Percentiles rank a stretch among this genome's conserved stretches.
Evolutionary conservation across 116 monocot species (phyloP).

Genomic region (Phalaenopsis hybrid): DNA sequence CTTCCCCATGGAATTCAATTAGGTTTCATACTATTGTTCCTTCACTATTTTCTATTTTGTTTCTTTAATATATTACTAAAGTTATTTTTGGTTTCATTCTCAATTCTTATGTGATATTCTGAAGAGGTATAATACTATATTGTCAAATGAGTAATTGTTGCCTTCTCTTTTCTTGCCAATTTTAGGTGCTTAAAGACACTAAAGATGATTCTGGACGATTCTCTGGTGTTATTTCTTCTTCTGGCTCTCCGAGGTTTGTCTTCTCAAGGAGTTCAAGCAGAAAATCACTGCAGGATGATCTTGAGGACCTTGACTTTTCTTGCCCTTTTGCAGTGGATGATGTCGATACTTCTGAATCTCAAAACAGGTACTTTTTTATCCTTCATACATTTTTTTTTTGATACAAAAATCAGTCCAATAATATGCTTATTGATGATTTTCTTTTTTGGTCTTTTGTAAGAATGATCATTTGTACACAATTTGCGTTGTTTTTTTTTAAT

Average conservation of each 20-base stretch:
- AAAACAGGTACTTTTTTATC: conserved; percentile 47
- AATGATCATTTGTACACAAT: background rate
- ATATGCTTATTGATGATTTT: background rate
- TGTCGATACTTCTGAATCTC: conserved; percentile 69
- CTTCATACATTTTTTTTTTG: background rate
- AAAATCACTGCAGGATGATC: conserved; percentile 79
- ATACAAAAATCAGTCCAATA: background rate
- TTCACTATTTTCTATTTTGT: background rate
- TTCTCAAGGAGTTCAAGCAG: conserved; percentile 97
- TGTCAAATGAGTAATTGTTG: background rate
- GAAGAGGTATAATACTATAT: background rate
- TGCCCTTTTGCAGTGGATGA: conserved; percentile 94
- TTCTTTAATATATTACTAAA: background rate
- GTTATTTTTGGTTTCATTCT: background rate
- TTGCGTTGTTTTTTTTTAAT: background rate
- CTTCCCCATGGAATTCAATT: background rate
- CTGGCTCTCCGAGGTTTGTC: conserved; percentile 65
- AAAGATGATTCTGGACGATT: conserved; percentile 86
- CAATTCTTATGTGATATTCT: background rate
- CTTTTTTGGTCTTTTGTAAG: background rate
- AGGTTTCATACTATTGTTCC: background rate
- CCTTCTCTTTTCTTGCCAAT: background rate
- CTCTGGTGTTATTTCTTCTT: conserved; percentile 58
- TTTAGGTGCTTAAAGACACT: conserved; percentile 55
- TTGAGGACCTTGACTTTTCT: conserved; percentile 66